These are phyloP conservation scores for Peniophora sp. DNA, from an alignment of 1,284 basidiomycete species.

Conservation along the genomic window DNA sequence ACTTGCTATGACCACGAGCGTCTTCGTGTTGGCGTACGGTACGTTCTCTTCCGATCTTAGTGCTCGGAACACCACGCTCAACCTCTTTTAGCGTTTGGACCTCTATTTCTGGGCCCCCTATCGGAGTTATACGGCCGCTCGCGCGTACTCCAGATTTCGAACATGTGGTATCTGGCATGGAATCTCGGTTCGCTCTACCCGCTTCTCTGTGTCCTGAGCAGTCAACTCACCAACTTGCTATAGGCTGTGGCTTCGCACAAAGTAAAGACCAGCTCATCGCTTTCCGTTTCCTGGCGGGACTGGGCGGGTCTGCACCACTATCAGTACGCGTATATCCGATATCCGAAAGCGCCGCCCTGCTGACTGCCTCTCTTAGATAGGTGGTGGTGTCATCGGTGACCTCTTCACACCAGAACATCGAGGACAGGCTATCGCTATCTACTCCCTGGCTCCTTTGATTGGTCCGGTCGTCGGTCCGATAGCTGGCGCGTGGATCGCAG, in stretches of 20 bases:
- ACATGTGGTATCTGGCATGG: conserved; percentile 52
- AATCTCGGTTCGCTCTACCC: conserved; percentile 9
- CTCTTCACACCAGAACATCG: conserved; percentile 37
- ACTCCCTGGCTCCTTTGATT: conserved; percentile 35
- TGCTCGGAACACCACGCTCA: neutral
- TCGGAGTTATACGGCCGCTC: conserved; percentile 42
- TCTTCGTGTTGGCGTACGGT: conserved; percentile 68
- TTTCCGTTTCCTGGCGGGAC: conserved; percentile 58
- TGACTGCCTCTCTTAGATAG: conserved; percentile 16
- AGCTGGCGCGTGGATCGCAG: conserved; percentile 30
- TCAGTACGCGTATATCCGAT: conserved; percentile 28
- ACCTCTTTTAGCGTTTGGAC: conserved; percentile 36
- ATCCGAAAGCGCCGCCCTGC: neutral
- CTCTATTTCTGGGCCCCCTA: conserved; percentile 46
- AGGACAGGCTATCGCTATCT: conserved; percentile 38
- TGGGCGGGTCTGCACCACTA: conserved; percentile 59
- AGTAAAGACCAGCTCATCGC: conserved; percentile 49
- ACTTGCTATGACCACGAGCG: conserved; percentile 53
- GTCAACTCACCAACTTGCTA: conserved; percentile 16
- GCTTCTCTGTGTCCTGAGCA: neutral
- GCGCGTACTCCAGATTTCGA: conserved; percentile 39
- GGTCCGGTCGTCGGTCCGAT: conserved; percentile 37
- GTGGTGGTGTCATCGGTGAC: conserved; percentile 44
- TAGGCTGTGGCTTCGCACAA: conserved; percentile 58
- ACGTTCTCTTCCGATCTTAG: neutral